Conservation (phyloP, 352 stramenopile species). For the Blastocystis sp. region DNA sequence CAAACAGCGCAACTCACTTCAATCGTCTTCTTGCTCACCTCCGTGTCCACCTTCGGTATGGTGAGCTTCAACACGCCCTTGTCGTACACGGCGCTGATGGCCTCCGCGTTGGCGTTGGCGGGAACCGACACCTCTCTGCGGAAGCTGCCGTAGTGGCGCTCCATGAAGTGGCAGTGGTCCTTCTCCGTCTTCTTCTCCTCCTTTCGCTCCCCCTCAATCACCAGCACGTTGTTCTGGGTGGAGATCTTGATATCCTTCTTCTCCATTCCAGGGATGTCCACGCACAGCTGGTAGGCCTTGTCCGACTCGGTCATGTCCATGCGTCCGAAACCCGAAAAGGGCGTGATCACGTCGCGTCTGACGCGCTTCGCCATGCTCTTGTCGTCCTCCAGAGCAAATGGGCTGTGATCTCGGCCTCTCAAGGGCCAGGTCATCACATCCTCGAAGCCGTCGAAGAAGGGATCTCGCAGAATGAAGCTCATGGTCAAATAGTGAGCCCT, state of each 20-base stretch:
- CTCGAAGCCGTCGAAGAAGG: constrained; percentile 66
- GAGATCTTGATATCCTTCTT: constrained; percentile 49
- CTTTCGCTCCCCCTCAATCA: constrained; percentile 63
- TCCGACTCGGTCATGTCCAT: constrained; percentile 63
- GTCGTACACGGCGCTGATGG: constrained; percentile 40
- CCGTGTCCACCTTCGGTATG: constrained; percentile 37
- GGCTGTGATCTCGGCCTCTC: too few species aligned
- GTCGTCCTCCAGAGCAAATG: not conserved
- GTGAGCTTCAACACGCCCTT: constrained; percentile 48
- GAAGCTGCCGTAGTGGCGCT: constrained; percentile 58
- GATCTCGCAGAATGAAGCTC: constrained; percentile 57
- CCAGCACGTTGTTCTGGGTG: constrained; percentile 38
- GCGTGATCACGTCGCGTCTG: constrained; percentile 47
- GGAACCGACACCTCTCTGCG: constrained; percentile 55
- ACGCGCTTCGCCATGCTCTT: not conserved
- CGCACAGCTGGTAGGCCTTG: constrained; percentile 33
- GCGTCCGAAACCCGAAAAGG: constrained; percentile 61
- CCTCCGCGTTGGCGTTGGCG: constrained; percentile 25
- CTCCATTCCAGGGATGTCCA: constrained; percentile 67
- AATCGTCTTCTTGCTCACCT: constrained; percentile 31
- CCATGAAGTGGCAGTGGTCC: constrained; percentile 48
- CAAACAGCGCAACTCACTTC: constrained; percentile 6
- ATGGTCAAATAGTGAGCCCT: constrained; percentile 6
- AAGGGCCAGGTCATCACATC: constrained; percentile 20
- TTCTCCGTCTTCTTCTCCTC: constrained; percentile 25